Conservation (phyloP, 1,284 basidiomycete species). For the Grifola frondosa region DNA sequence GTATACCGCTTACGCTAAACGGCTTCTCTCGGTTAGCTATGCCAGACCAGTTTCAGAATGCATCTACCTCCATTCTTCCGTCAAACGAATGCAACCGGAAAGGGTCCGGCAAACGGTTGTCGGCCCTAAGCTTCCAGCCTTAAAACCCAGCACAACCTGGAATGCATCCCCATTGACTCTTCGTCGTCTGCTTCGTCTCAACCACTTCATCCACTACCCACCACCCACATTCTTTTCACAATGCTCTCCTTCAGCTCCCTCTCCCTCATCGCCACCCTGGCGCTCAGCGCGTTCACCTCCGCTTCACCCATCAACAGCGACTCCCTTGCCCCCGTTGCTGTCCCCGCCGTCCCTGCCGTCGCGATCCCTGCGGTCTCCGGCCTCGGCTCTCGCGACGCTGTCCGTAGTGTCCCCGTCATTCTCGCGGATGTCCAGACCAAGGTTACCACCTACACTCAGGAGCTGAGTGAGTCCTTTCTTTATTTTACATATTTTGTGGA, state of each 20-base stretch:
- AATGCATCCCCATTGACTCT: slow-evolving; percentile 18
- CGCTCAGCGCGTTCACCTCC: slow-evolving; percentile 33
- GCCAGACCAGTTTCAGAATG: too few relatives aligned
- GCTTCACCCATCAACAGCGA: slow-evolving; percentile 15
- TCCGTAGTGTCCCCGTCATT: slow-evolving; percentile 20
- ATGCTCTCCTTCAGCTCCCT: slow-evolving; percentile 48
- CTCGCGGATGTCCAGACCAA: slow-evolving; percentile 22
- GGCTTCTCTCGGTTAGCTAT: too few relatives aligned
- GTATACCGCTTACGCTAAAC: too few relatives aligned
- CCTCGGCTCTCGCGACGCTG: slow-evolving; percentile 9
- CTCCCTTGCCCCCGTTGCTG: slow-evolving; percentile 6
- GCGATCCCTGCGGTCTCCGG: slow-evolving; percentile 19
- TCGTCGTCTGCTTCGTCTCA: slow-evolving; percentile 14
- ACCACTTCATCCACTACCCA: slow-evolving; percentile 9
- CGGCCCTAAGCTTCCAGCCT: slow-evolving; percentile 1
- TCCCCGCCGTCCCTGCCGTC: slow-evolving; percentile 14
- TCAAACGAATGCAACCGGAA: too few relatives aligned
- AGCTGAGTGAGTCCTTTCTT: slow-evolving; percentile 32
- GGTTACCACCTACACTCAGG: slow-evolving; percentile 23
- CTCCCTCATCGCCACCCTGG: slow-evolving; percentile 38
- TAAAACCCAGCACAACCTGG: slow-evolving; percentile 2
- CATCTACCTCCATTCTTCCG: too few relatives aligned
- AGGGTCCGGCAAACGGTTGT: not conserved
- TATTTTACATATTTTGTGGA: not conserved
- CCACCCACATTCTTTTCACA: slow-evolving; percentile 41